A percentile compares a stretch with the other conserved stretches of the same genome.
phyloP scores from a whole-genome alignment of 2,329 filamentous ascomycete genomes.

The Helminthosporium solani region DNA sequence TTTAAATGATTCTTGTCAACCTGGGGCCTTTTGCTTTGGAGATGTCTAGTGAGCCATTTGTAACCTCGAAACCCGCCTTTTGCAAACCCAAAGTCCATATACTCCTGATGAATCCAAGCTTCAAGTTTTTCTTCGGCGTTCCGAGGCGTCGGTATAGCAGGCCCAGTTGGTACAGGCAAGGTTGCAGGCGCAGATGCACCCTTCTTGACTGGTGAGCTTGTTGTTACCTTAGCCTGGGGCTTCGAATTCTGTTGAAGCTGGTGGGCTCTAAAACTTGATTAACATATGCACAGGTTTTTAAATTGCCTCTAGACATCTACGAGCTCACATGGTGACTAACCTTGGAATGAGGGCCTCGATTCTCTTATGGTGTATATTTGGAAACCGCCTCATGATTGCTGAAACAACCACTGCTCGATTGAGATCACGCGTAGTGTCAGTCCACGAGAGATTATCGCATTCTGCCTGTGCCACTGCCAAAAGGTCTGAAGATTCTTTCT shows the following conservation, averaged over 20 bases:
- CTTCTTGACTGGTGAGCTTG: background rate
- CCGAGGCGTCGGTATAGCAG: background rate
- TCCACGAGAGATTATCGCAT: background rate
- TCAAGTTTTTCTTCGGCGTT: background rate
- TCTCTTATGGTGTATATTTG: background rate
- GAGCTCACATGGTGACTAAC: background rate
- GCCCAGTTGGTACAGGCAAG: background rate
- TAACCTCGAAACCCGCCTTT: slow-evolving; percentile 2
- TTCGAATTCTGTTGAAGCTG: background rate
- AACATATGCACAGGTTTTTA: background rate
- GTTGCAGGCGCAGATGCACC: background rate
- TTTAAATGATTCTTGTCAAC: background rate
- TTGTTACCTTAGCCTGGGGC: background rate
- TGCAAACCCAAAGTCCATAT: background rate
- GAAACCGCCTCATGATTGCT: background rate
- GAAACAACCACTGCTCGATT: background rate
- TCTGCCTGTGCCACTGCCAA: background rate
- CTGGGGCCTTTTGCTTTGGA: background rate
- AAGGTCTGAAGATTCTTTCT: background rate
- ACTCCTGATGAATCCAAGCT: background rate
- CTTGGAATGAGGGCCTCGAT: background rate
- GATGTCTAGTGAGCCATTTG: background rate
- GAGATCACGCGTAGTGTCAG: background rate
- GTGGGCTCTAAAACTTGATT: background rate
- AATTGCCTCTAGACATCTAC: background rate